These are phyloP conservation scores for Euphorbia schlechtendalii DNA, from an alignment of 441 rosid genomes.

Conservation along the genomic window DNA sequence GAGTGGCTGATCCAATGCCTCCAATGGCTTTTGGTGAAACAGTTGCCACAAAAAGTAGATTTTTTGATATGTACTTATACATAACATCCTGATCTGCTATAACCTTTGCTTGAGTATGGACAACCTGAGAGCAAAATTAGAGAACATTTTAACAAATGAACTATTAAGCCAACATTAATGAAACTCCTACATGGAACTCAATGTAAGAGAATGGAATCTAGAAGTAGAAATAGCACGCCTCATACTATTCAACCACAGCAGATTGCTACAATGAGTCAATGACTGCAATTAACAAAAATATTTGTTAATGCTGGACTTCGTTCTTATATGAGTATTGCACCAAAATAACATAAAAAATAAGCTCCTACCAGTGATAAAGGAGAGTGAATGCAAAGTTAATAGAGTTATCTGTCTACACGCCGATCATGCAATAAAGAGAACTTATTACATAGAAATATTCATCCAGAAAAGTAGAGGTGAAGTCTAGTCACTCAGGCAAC, in stretches of 20 bases:
- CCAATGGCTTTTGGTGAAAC: constrained; percentile 85
- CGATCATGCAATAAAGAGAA: background rate
- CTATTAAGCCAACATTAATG: background rate
- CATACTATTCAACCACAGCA: background rate
- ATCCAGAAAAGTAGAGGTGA: background rate
- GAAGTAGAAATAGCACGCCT: background rate
- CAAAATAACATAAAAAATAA: too few relatives aligned
- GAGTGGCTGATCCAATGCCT: constrained; percentile 77
- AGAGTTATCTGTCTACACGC: background rate
- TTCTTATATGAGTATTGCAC: too few relatives aligned
- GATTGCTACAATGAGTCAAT: background rate
- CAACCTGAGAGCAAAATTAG: constrained; percentile 50
- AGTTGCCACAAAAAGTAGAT: constrained; percentile 84
- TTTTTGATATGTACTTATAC: constrained; percentile 85
- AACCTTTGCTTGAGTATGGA: constrained; percentile 97
- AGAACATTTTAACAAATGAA: constrained; percentile 1
- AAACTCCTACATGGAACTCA: constrained; percentile 7
- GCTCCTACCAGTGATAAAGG: background rate
- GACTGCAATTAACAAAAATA: background rate
- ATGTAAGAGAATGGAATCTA: background rate
- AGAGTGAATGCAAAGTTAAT: background rate
- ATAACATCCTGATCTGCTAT: constrained; percentile 83
- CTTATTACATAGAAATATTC: background rate
- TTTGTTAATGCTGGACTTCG: background rate
- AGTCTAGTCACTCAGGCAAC: background rate